Evolutionary conservation across 306 rosid genomes (phyloP), one percentile per base, ranked within the genome.

Genomic region (Castanospermum australe): DNA sequence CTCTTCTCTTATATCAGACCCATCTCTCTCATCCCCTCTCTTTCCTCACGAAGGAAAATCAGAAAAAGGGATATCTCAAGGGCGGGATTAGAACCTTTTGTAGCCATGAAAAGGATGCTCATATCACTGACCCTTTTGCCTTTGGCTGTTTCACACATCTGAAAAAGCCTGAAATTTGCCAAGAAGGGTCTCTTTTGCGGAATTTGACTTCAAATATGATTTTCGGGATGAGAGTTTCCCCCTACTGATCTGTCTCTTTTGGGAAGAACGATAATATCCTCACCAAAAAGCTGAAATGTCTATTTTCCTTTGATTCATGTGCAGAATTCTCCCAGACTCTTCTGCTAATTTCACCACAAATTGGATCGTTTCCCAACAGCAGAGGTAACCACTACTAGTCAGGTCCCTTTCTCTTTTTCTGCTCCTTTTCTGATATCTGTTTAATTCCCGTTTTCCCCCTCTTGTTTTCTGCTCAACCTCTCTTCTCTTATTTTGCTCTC

Each of bases 351-450:
- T 42, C 70, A 73, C 77, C 82, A 21, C 73, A 39, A 69, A 32
- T 48, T 79, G 85, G 84, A 55, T 84, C 82, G 41, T 73, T 84
- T 86, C 87, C 89, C 90, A 15, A 71, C 65, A n/a, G n/a, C n/a
- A n/a, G n/a, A 61, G 44, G 64, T 39, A 77, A 78, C 86, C 80
- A 74, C 84, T 38, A 11, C 32, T 67, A 72, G 90, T 82, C 87
- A 65, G 51, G 90, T 84, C 90, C 20, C 69, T 84, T 82, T 84
- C 88, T 61, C 79, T 77, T 52, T 59, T 56, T 41, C 61, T 78
- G 70, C 61, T 20, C 48, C 15, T 38, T 15, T 63, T 13, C 71
- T 39, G 44, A 39, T 39, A 5, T 39, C 44, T 39, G 48, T 1
- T 42, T 42, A 42, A 42, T 42, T 42, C 48, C 48, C 13, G 48